Evolutionary conservation across 345 rosid species (phyloP), one percentile per base, ranked within the genome.

Genomic region (Brassica cretica): DNA sequence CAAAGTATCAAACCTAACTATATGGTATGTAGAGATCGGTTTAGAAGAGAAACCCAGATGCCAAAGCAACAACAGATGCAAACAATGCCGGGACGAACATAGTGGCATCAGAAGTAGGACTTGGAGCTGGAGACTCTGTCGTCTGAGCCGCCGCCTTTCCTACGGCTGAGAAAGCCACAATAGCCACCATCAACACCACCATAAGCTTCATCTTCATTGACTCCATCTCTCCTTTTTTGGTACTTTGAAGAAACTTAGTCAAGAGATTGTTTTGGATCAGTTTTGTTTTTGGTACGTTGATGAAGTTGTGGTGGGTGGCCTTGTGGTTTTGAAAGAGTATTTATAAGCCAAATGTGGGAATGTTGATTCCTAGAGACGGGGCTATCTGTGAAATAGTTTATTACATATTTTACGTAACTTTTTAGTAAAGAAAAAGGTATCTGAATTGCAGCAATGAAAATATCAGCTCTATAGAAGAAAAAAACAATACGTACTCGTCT

Each of bases 21-120:
- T 64, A 60, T 75, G 70, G 32, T n/a, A 49, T 30, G 68, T 66
- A 71, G 70, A 68, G 65, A 25, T 62, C 53, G 65, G 71, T 77
- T 77, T 63, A 81, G 39, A 81, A 73, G 69, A 77, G 60, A 24
- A 73, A 69, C 4, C 72, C 84, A 56, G 77, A 77, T 1, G 76
- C 81, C 81, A 81, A 73, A 81, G 81, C 84, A 55, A 5, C 73
- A 56, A 77, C 62, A 68, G 84, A 81, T 60, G 81, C 84, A 77
- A 81, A 56, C 75, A 81, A 73, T 55, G 81, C 77, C 0, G 84
- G 81, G 6, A 77, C 84, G 30, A 77, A 77, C 64, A 69, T 68
- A 8, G 72, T 35, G 5, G 84, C 78, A 81, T 81, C 81, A 15
- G 84, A 81, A 53, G 78, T 71, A 30, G 84, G 84, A 70, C 81